Evolutionary conservation across 2,329 filamentous ascomycete species (phyloP), one percentile per base, ranked within the genome.

Genomic region (Colletotrichum aenigma): DNA sequence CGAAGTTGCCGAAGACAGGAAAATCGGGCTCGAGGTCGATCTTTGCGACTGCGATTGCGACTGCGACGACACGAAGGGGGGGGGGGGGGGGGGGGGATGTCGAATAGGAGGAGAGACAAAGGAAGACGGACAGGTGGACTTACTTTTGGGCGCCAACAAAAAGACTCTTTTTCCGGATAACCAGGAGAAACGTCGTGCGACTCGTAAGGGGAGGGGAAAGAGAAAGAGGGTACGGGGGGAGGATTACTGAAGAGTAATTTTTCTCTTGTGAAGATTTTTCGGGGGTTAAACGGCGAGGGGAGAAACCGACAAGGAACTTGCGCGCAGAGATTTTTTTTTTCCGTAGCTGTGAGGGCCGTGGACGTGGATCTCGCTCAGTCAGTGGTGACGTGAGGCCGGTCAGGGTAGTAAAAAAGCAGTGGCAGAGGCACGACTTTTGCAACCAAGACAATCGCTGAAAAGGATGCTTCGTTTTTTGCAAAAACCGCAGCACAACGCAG

Each of bases 101-200:
- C 69, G 65, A 70, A 61, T 56, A 61, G 62, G 74, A 70, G 66
- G 64, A 77, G 28, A 61, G 58, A 72, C 72, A 78, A 78, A 79
- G 66, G 78, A 60, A 77, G 79, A 78, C 7, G 26, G 9, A 9
- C 8, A n/a, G 28, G 56, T 48, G 30, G 18, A 89, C 88, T 89
- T 84, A 89, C 88, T 89, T 89, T 89, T 89, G 84, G 83, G 87
- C 87, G 87, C 87, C 87, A 86, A 85, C 83, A 87, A 87, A 85
- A 77, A 79, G 72, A 80, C 34, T 70, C 43, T 76, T 32, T 75
- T 69, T 67, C 75, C 72, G 71, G 66, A 67, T 68, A 80, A 80
- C 79, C 79, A 82, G 81, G 80, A 80, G 80, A 81, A 80, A 78
- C 79, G 79, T 78, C 79, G 77, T 80, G 78, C 78, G 79, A 81